phyloP scores from a whole-genome alignment of 2,329 filamentous ascomycete genomes.

The Fusarium compactum region DNA sequence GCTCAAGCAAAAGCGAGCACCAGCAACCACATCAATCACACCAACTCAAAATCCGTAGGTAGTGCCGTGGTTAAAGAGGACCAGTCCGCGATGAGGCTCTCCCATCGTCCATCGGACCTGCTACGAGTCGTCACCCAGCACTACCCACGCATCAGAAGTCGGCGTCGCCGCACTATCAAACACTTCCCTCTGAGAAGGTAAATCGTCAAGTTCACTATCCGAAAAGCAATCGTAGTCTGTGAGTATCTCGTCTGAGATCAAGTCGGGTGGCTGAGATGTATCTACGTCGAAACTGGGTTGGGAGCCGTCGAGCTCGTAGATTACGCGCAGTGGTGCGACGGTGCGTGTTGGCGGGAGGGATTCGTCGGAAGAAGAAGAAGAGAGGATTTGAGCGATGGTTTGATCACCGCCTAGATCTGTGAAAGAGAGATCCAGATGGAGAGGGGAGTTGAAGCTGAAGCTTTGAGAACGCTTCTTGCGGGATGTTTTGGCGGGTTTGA shows the following conservation, averaged over 20 bases:
- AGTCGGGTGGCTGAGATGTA: conserved; percentile 53
- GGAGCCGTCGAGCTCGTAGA: conserved; percentile 55
- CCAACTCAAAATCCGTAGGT: conserved; percentile 17
- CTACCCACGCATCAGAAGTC: conserved; percentile 55
- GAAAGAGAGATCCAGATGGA: conserved; percentile 58
- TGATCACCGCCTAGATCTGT: conserved; percentile 57
- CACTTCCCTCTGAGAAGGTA: conserved; percentile 50
- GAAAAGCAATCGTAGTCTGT: conserved; percentile 55
- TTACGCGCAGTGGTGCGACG: conserved; percentile 53
- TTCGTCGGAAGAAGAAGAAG: conserved; percentile 17
- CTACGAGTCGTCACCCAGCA: conserved; percentile 62
- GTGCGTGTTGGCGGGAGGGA: conserved; percentile 27
- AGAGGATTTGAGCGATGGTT: conserved; percentile 54
- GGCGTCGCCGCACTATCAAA: conserved; percentile 46
- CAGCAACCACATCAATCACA: conserved; percentile 28
- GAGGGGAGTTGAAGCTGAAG: conserved; percentile 44
- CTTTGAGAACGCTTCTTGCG: conserved; percentile 46
- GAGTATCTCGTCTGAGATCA: conserved; percentile 49
- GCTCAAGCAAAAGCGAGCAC: conserved; percentile 49
- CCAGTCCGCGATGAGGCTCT: conserved; percentile 55
- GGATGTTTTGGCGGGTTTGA: conserved; percentile 53
- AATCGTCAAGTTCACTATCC: conserved; percentile 52
- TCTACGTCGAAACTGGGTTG: conserved; percentile 52
- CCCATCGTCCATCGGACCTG: conserved; percentile 55
- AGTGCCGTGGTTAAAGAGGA: conserved; percentile 50